Evolutionary conservation across 1,284 basidiomycete species (phyloP).

Genomic region (Schizophyllum commune): DNA sequence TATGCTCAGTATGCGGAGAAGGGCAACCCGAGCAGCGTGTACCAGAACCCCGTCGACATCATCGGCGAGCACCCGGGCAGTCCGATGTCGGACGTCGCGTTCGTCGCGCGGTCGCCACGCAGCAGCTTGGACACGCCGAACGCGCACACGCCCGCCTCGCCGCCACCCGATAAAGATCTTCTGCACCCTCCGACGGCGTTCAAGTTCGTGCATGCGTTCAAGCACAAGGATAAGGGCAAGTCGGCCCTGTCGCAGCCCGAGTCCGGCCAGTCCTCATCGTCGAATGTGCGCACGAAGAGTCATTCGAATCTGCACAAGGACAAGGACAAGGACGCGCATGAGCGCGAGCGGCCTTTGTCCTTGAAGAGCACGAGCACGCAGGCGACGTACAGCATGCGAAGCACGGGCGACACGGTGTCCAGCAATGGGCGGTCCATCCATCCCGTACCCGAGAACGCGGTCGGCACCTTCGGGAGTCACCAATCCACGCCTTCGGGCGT

Average conservation of each 20-base stretch:
- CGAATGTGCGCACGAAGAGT: neutral
- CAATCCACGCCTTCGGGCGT: neutral
- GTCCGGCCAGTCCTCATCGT: neutral
- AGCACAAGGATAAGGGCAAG: neutral
- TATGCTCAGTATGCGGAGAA: constrained; percentile 69
- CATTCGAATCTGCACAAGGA: neutral
- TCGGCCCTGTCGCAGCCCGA: no score
- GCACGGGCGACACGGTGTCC: neutral
- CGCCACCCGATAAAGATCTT: neutral
- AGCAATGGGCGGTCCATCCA: neutral
- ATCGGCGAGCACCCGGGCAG: constrained; percentile 34
- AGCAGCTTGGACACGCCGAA: constrained; percentile 39
- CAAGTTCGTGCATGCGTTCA: neutral
- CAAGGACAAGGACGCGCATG: neutral
- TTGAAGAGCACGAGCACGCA: neutral
- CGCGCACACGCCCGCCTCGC: neutral
- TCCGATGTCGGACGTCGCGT: constrained; percentile 49
- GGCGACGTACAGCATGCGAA: neutral
- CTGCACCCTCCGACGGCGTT: neutral
- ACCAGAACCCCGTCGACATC: constrained; percentile 44
- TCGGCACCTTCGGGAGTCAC: neutral
- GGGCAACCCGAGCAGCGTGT: constrained; percentile 43
- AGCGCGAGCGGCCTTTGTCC: neutral
- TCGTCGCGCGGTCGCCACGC: constrained; percentile 36
- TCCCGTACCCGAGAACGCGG: neutral